Conservation (phyloP, 108 stramenopile species). For the Hondaea fermentalgiana region DNA sequence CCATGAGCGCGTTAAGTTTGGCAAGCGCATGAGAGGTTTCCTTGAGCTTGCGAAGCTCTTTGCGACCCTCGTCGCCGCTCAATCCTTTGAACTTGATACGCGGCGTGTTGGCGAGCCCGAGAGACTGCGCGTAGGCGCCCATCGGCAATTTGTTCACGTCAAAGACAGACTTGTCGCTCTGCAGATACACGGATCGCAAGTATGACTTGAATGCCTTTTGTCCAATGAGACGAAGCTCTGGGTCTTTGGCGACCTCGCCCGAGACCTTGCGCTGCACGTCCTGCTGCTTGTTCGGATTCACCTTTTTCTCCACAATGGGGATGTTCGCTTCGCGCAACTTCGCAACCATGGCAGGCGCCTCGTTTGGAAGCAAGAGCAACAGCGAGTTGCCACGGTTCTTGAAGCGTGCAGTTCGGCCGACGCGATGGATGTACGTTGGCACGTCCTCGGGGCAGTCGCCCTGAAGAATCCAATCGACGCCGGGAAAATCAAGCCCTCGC, state of each 20-base stretch:
- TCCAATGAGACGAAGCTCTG: slow-evolving; percentile 59
- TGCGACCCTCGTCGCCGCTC: slow-evolving; percentile 46
- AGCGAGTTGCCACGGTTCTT: slow-evolving; percentile 70
- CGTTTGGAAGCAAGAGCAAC: slow-evolving; percentile 70
- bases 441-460: slow-evolving; percentile 94
- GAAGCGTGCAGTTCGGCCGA: slow-evolving; percentile 87
- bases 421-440: slow-evolving; percentile 69
- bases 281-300: slow-evolving; percentile 85
- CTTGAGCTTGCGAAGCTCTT: slow-evolving; percentile 68
- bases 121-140: slow-evolving; percentile 68
- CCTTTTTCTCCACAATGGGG: slow-evolving; percentile 53
- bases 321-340: slow-evolving; percentile 56
- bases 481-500: slow-evolving; percentile 89
- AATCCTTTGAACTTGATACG: slow-evolving; percentile 57
- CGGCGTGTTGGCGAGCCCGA: slow-evolving; percentile 80
- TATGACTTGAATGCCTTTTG: slow-evolving; percentile 86
- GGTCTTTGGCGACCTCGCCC: slow-evolving; percentile 68
- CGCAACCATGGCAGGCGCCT: slow-evolving; percentile 60
- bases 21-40: slow-evolving; percentile 79
- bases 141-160: slow-evolving; percentile 61
- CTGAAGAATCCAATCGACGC: slow-evolving; percentile 96
- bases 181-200: slow-evolving; percentile 69
- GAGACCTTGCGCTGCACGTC: slow-evolving; percentile 73
- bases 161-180: slow-evolving; percentile 74
- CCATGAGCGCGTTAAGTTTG: slow-evolving; percentile 83